phyloP scores from a whole-genome alignment of 2,329 filamentous ascomycete species.

The Zasmidium cellare region DNA sequence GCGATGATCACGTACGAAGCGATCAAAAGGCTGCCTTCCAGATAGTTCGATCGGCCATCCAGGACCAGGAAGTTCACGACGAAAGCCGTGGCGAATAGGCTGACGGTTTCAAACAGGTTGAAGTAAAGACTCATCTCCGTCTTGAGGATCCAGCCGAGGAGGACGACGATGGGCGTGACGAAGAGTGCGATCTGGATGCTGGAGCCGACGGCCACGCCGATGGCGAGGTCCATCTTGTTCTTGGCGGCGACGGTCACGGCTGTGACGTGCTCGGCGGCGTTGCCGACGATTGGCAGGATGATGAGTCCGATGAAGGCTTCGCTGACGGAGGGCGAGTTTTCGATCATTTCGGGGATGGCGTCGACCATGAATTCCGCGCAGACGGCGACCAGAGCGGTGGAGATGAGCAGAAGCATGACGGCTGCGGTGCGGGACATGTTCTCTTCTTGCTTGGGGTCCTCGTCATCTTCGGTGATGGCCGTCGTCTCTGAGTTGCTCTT shows the following conservation, averaged over 20 bases:
- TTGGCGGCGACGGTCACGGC: conserved; percentile 77
- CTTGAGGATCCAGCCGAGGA: conserved; percentile 76
- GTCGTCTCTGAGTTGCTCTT: conserved; percentile 12
- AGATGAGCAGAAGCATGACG: conserved; percentile 55
- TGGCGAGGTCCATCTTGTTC: conserved; percentile 83
- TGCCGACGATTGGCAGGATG: conserved; percentile 78
- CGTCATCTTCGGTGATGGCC: conserved; percentile 15
- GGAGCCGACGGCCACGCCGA: conserved; percentile 76
- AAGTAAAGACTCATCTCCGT: conserved; percentile 68
- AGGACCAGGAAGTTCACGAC: conserved; percentile 84
- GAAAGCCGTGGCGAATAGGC: conserved; percentile 79
- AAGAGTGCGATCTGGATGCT: conserved; percentile 81
- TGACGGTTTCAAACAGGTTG: conserved; percentile 64
- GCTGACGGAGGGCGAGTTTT: conserved; percentile 56
- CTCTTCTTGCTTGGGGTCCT: conserved; percentile 35
- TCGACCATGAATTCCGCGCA: conserved; percentile 73
- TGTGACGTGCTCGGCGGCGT: conserved; percentile 79
- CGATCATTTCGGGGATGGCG: conserved; percentile 68
- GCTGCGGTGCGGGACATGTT: conserved; percentile 60
- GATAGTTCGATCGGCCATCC: conserved; percentile 80
- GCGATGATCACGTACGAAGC: conserved; percentile 80
- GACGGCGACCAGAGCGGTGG: conserved; percentile 60
- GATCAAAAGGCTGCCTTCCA: conserved; percentile 75
- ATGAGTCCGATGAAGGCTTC: conserved; percentile 79
- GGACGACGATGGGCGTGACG: conserved; percentile 72